A percentile compares a stretch with the other conserved stretches of the same genome.
Evolutionary conservation across 1,139 yeast species (phyloP).

Genomic region (Candida mesenterica): DNA sequence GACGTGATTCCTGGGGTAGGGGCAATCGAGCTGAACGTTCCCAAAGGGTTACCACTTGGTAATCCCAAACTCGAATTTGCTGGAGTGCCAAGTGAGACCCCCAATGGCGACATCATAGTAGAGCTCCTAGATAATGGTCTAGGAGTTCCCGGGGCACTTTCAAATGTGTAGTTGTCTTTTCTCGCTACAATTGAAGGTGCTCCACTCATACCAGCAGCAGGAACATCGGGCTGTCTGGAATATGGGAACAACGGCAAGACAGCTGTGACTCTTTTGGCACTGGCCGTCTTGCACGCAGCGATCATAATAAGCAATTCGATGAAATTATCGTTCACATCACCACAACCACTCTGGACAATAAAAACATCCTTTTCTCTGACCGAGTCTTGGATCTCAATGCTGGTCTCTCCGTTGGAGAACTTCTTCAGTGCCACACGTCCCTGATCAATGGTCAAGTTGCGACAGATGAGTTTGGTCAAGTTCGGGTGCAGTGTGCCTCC

Average conservation of each 20-base stretch:
- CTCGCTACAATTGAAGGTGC: constrained; percentile 44
- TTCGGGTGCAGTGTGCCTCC: constrained; percentile 76
- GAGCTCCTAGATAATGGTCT: constrained; percentile 30
- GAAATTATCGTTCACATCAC: constrained; percentile 87
- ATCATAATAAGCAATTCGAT: constrained; percentile 85
- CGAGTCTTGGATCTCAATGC: constrained; percentile 75
- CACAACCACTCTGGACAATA: constrained; percentile 79
- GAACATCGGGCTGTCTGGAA: constrained; percentile 93
- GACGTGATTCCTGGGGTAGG: not conserved
- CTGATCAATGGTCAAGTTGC: constrained; percentile 58
- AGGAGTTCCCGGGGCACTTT: constrained; percentile 66
- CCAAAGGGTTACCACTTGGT: constrained; percentile 5
- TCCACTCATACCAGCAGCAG: constrained; percentile 66
- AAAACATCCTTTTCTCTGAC: constrained; percentile 94
- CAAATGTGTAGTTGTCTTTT: constrained; percentile 51
- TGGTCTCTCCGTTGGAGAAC: constrained; percentile 87
- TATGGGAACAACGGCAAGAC: constrained; percentile 94
- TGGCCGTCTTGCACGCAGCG: constrained; percentile 93
- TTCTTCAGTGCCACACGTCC: constrained; percentile 57
- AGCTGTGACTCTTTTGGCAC: constrained; percentile 91
- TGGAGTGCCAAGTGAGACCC: constrained; percentile 1
- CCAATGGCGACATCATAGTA: constrained; percentile 9
- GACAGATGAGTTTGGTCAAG: constrained; percentile 61
- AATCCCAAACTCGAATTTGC: constrained; percentile 5
- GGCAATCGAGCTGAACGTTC: no score